These are phyloP conservation scores for Fraxinus greggii DNA, from an alignment of 305 asterid genomes.

Conservation along the genomic window DNA sequence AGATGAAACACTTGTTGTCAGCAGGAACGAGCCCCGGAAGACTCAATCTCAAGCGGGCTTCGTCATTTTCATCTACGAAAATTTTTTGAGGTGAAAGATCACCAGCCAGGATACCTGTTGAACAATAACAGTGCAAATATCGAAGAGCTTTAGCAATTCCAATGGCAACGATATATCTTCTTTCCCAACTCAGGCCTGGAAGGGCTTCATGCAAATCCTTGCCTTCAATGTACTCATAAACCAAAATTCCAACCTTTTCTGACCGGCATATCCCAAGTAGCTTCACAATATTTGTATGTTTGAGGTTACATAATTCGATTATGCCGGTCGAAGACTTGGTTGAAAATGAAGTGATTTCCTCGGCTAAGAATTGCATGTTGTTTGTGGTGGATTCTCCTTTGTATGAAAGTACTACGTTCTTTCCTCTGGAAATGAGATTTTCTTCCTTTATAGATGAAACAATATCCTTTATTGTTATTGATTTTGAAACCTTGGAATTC, in stretches of 20 bases:
- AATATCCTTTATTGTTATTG: conserved; percentile 47
- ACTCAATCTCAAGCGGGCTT: conserved; percentile 48
- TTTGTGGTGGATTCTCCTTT: conserved; percentile 34
- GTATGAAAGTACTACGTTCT: conserved; percentile 34
- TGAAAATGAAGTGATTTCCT: conserved; percentile 33
- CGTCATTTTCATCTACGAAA: conserved; percentile 52
- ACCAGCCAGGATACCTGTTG: conserved; percentile 45
- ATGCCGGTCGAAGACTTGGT: conserved; percentile 32
- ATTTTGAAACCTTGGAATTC: conserved; percentile 36
- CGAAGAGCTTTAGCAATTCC: conserved; percentile 62
- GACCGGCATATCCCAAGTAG: conserved; percentile 62
- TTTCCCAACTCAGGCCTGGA: conserved; percentile 45
- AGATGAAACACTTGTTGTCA: conserved; percentile 38
- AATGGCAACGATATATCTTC: conserved; percentile 53
- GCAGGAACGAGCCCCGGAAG: conserved; percentile 29
- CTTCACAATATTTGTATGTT: conserved; percentile 66
- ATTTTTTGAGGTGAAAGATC: conserved; percentile 44
- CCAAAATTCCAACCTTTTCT: conserved; percentile 50
- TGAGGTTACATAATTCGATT: conserved; percentile 35
- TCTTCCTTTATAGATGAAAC: conserved; percentile 44
- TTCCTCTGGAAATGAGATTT: conserved; percentile 44
- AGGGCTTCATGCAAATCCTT: conserved; percentile 45
- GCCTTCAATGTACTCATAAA: conserved; percentile 63
- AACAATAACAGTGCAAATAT: conserved; percentile 49
- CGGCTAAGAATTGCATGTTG: conserved; percentile 37